phyloP scores from a whole-genome alignment of 345 rosid species.

The Kernera saxatilis region DNA sequence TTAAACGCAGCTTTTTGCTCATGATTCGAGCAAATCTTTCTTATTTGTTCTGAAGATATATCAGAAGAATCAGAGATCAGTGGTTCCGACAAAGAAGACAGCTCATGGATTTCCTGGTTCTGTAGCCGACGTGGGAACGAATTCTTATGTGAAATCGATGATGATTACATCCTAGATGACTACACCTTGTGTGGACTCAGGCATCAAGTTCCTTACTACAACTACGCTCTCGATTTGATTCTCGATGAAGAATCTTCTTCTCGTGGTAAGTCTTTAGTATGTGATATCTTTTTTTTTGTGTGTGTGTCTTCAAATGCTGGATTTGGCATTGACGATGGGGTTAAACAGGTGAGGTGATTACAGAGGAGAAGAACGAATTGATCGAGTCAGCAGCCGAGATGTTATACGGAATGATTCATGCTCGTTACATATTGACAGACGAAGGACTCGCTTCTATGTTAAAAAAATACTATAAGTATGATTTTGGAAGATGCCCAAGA shows the following conservation, averaged over 20 bases:
- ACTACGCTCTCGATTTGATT: constrained; percentile 89
- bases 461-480: constrained; percentile 41
- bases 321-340: constrained; percentile 18
- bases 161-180: constrained; percentile 82
- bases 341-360: constrained; percentile 67
- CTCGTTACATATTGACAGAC: constrained; percentile 72
- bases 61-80: constrained; percentile 75
- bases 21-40: neutral
- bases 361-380: constrained; percentile 78
- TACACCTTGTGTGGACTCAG: constrained; percentile 84
- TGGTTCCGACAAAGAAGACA: constrained; percentile 83
- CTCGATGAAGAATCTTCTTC: constrained; percentile 72
- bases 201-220: constrained; percentile 84
- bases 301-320: neutral
- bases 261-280: neutral
- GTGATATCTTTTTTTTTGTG: neutral
- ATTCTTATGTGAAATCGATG: constrained; percentile 85
- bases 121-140: constrained; percentile 78
- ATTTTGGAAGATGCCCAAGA: constrained; percentile 88
- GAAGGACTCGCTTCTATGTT: constrained; percentile 72
- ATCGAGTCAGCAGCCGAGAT: constrained; percentile 89
- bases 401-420: constrained; percentile 88
- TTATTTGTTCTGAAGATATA: neutral
- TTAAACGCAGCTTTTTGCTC: too few relatives aligned
- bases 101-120: constrained; percentile 89